Evolutionary conservation across 2,329 filamentous ascomycete genomes (phyloP).

Genomic region (Leptographium wingfieldii): DNA sequence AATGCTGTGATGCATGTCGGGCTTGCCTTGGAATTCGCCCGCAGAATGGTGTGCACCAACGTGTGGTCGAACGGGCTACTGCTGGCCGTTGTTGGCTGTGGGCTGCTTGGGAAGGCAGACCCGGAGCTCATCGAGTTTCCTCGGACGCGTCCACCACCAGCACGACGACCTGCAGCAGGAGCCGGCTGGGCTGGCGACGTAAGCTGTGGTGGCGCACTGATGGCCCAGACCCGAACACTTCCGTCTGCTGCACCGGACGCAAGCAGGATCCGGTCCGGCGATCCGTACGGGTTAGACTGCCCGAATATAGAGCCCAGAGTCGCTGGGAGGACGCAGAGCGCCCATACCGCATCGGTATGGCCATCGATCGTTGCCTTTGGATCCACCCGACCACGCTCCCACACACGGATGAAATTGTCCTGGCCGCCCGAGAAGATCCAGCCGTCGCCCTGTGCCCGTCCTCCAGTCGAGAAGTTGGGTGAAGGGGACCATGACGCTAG

Average conservation of each 20-base stretch:
- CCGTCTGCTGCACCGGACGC: slow-evolving; percentile 87
- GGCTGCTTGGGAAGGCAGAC: slow-evolving; percentile 79
- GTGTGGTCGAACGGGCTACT: slow-evolving; percentile 79
- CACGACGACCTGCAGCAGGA: slow-evolving; percentile 31
- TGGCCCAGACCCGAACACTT: slow-evolving; percentile 84
- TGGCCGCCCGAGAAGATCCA: slow-evolving; percentile 99
- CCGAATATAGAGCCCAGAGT: slow-evolving; percentile 74
- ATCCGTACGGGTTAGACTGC: slow-evolving; percentile 59
- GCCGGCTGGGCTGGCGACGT: slow-evolving; percentile 62
- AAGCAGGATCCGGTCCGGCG: slow-evolving; percentile 75
- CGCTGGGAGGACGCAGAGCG: slow-evolving; percentile 79
- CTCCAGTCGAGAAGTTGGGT: slow-evolving; percentile 79
- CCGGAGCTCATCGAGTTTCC: slow-evolving; percentile 92
- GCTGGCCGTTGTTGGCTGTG: slow-evolving; percentile 77
- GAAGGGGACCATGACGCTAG: slow-evolving; percentile 78
- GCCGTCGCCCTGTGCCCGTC: slow-evolving; percentile 77
- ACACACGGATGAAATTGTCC: slow-evolving; percentile 84
- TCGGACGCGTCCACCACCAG: slow-evolving; percentile 59
- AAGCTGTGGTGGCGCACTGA: slow-evolving; percentile 78
- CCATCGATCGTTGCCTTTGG: slow-evolving; percentile 90
- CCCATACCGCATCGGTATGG: slow-evolving; percentile 93
- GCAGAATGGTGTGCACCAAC: slow-evolving; percentile 73
- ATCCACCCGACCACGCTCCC: slow-evolving; percentile 89
- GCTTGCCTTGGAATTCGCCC: slow-evolving; percentile 53
- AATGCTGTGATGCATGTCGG: slow-evolving; percentile 90